phyloP scores from a whole-genome alignment of 2,329 filamentous ascomycete genomes.

The Fusarium sororula region DNA sequence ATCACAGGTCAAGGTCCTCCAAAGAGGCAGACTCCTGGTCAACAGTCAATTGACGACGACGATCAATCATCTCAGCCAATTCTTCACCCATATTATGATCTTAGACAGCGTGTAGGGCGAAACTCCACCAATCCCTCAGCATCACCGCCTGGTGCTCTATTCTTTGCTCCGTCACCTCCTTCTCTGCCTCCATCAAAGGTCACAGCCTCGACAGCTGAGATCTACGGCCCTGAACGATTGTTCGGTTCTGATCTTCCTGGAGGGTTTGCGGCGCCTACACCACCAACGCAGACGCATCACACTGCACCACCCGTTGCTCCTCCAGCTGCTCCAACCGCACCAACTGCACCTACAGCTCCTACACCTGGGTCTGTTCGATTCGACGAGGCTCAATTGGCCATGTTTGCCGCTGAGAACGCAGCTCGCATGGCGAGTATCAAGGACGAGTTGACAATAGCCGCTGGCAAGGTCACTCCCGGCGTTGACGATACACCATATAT shows the following conservation, averaged over 20 bases:
- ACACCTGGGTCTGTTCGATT: slow-evolving; percentile 45
- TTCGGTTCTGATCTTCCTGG: slow-evolving; percentile 45
- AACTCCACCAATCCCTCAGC: slow-evolving; percentile 37
- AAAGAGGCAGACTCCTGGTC: slow-evolving; percentile 30
- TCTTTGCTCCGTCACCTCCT: slow-evolving; percentile 52
- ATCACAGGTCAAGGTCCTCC: slow-evolving; percentile 39
- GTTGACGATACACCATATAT: slow-evolving; percentile 89
- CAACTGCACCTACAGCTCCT: slow-evolving; percentile 4
- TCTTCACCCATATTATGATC: slow-evolving; percentile 40
- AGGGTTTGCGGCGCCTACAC: slow-evolving; percentile 32
- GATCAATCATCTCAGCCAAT: slow-evolving; percentile 38
- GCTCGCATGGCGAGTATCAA: slow-evolving; percentile 55
- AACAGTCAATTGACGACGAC: slow-evolving; percentile 38
- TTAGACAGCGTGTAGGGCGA: slow-evolving; percentile 34
- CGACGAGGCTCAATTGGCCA: slow-evolving; percentile 52
- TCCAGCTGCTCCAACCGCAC: slow-evolving; percentile 16
- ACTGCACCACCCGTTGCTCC: slow-evolving; percentile 14
- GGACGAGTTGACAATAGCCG: slow-evolving; percentile 61
- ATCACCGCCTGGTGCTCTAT: slow-evolving; percentile 47
- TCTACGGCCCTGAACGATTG: slow-evolving; percentile 56
- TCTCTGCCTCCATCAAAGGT: slow-evolving; percentile 40
- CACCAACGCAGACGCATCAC: slow-evolving; percentile 20
- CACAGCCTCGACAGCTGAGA: slow-evolving; percentile 50
- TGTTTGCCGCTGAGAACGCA: slow-evolving; percentile 49
- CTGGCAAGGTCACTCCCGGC: slow-evolving; percentile 72